These are phyloP conservation scores for Lentinula raphanica DNA, from an alignment of 768 basidiomycete species.

Conservation along the genomic window DNA sequence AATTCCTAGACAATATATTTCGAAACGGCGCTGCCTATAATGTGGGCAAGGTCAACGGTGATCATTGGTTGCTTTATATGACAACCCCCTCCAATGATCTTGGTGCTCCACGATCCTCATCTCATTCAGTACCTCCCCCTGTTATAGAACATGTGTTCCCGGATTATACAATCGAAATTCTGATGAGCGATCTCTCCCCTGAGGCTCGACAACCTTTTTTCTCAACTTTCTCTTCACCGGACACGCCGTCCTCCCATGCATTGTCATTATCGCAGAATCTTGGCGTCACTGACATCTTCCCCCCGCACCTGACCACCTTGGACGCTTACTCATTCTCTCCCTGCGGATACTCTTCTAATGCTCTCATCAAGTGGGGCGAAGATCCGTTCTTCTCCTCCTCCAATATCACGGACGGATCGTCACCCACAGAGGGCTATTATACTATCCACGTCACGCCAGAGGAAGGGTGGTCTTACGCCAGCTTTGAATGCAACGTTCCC, in stretches of 20 bases:
- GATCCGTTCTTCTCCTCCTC: constrained; percentile 20
- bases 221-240: constrained; percentile 29
- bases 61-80: constrained; percentile 97
- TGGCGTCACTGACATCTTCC: constrained; percentile 82
- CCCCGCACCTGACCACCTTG: constrained; percentile 68
- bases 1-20: constrained; percentile 88
- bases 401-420: constrained; percentile 5
- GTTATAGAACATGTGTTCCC: constrained; percentile 28
- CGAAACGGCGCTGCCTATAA: constrained; percentile 89
- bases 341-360: constrained; percentile 95
- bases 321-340: constrained; percentile 94
- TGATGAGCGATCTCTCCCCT: constrained; percentile 88
- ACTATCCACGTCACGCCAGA: constrained; percentile 99
- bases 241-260: constrained; percentile 46
- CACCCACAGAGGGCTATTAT: constrained; percentile 77
- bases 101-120: constrained; percentile 16
- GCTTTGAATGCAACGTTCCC: constrained; percentile 98
- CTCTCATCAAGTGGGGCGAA: constrained; percentile 65
- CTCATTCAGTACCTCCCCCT: constrained; percentile 13
- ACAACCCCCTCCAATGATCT: constrained; percentile 46
- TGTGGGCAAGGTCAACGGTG: constrained; percentile 95
- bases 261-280: constrained; percentile 60
- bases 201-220: constrained; percentile 77
- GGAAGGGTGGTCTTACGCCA: constrained; percentile 96
- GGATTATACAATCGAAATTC: constrained; percentile 96